Base-by-base conservation (phyloP, 2,329 filamentous ascomycete species). In the Emydomyces testavorans region DNA sequence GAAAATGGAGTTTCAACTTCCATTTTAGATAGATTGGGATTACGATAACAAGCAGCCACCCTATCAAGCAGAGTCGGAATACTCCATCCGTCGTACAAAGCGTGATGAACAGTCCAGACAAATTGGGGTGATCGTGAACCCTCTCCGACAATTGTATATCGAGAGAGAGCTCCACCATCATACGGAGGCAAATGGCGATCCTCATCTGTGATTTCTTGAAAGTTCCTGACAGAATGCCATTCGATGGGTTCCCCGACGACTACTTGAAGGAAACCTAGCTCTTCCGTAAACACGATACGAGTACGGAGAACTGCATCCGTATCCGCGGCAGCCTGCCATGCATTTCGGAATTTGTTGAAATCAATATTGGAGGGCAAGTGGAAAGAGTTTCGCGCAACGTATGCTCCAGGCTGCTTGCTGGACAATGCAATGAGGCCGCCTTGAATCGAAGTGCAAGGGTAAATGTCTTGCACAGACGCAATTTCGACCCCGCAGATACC, bases 361-460 rank as follows among this genome's bases (percentile, higher is more conserved):
- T 69, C 58, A 1, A 66, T 51, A 2, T 56, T 42, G 4, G 40
- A 16, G 0, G 61, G 54, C 1, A 71, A 54, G 1, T 53, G 46
- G n/a, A 66, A 58, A 3, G 62, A 52, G 34, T 63, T 63, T 39
- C 66, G 64, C 2, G 64, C 65, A 18, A 68, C 61, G 43, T 71
- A 71, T 15, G 67, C 64, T 18, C 64, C 65, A 4, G 58, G 56
- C 29, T 64, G 56, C 47, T 63, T 64, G 28, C 57, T 61, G 0
- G 65, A 65, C 13, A 69, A 56, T 0, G 66, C 64, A 34, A 69
- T 44, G 2, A 71, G 57, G 1, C 65, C 67, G 54, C 68, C 65
- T 53, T 71, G 68, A 2, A 71, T 57, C 1, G 67, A 57, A n/a
- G 63, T 70, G 15, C 60, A 65, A 3, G 67, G 67, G 40, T 68